These are phyloP conservation scores for Phenoliferia sp. DNA, from an alignment of 1,284 basidiomycete species.

Conservation along the genomic window DNA sequence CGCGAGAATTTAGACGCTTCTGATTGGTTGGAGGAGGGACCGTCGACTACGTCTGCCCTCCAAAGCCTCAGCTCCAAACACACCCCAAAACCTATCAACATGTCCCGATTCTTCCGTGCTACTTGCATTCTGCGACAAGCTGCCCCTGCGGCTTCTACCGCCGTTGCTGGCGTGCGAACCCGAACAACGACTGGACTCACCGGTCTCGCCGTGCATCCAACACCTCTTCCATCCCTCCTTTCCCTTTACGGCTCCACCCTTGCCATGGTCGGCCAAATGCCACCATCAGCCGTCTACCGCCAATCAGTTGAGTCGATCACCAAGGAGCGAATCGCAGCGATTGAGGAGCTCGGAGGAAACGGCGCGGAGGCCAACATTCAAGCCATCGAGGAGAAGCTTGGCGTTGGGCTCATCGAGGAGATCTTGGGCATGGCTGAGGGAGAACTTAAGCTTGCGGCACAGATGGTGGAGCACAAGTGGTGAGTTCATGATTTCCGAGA, in stretches of 20 bases:
- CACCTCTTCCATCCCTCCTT: conserved; percentile 71
- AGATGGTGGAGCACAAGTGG: conserved; percentile 95
- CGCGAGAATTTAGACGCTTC: not conserved
- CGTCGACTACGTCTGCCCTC: not conserved
- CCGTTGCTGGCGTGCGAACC: conserved; percentile 1
- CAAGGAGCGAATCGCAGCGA: conserved; percentile 69
- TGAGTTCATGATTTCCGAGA: conserved; percentile 50
- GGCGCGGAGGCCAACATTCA: conserved; percentile 53
- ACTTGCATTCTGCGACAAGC: not conserved
- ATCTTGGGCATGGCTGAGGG: conserved; percentile 75
- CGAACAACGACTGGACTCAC: not conserved
- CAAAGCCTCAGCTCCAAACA: not conserved
- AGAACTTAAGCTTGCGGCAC: conserved; percentile 69
- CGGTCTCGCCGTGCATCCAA: conserved; percentile 57
- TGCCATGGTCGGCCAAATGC: conserved; percentile 62
- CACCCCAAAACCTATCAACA: not conserved
- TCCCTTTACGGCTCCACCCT: conserved; percentile 77
- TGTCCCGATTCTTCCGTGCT: conserved; percentile 4
- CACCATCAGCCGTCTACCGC: conserved; percentile 77
- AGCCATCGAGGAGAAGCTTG: conserved; percentile 64
- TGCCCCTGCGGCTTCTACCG: not conserved
- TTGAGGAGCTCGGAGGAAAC: conserved; percentile 56
- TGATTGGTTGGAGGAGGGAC: too few relatives aligned
- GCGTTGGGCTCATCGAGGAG: conserved; percentile 77
- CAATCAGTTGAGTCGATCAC: conserved; percentile 85